These are phyloP conservation scores for Dioscorea cayenensis DNA, from an alignment of 116 monocot species.

Conservation along the genomic window DNA sequence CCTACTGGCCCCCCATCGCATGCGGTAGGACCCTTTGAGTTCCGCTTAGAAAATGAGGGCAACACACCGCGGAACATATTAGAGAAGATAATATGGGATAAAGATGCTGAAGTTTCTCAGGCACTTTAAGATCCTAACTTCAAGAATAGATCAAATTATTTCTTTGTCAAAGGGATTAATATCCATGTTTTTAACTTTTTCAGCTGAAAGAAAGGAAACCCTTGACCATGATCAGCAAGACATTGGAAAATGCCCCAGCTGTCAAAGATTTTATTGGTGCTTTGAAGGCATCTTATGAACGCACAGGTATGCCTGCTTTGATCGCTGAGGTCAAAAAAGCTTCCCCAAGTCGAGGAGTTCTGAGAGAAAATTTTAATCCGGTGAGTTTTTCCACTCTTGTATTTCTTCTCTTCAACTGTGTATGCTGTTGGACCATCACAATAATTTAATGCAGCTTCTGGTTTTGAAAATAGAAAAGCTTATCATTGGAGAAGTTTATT, in stretches of 20 bases:
- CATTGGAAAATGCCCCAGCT: constrained; percentile 59
- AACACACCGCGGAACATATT: constrained; percentile 82
- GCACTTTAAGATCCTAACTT: constrained; percentile 16
- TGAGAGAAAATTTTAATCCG: constrained; percentile 83
- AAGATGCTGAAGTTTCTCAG: constrained; percentile 68
- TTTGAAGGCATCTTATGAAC: constrained; percentile 49
- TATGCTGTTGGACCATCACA: not conserved
- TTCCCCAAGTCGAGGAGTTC: constrained; percentile 92
- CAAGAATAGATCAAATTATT: not conserved
- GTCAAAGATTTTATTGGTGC: constrained; percentile 78
- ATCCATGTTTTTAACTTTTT: constrained; percentile 1
- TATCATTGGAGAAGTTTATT: not conserved
- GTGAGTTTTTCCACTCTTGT: constrained; percentile 31
- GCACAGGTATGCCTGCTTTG: constrained; percentile 72
- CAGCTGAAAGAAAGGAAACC: constrained; percentile 80
- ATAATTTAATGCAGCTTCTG: not conserved
- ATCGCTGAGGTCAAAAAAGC: constrained; percentile 98
- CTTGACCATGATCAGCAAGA: constrained; percentile 35
- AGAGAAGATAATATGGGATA: constrained; percentile 92
- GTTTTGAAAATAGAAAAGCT: not conserved
- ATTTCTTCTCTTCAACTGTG: not conserved
- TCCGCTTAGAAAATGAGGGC: constrained; percentile 66
- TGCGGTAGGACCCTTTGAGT: constrained; percentile 72
- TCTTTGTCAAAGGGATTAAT: not conserved
- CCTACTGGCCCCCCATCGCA: constrained; percentile 49